phyloP scores from a whole-genome alignment of 2,329 filamentous ascomycete species.

The Trichoderma gracile region DNA sequence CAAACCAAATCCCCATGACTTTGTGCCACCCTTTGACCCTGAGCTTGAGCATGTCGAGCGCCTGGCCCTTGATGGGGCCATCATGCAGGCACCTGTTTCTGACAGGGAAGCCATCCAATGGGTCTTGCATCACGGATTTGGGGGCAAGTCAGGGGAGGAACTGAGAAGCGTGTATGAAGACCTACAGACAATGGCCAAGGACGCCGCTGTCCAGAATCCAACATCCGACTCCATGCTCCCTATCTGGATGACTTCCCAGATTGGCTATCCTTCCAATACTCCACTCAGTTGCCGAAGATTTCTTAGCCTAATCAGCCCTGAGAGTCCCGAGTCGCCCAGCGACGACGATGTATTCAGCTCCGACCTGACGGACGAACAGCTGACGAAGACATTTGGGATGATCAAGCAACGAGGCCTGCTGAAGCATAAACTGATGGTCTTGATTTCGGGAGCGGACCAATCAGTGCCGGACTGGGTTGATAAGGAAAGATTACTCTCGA shows the following conservation, averaged over 20 bases:
- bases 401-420: conserved; percentile 41
- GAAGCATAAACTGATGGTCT: conserved; percentile 42
- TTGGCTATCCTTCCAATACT: conserved; percentile 34
- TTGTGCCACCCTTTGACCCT: conserved; percentile 30
- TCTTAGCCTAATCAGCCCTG: conserved; percentile 49
- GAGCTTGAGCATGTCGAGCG: conserved; percentile 40
- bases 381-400: conserved; percentile 57
- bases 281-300: conserved; percentile 36
- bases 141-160: conserved; percentile 34
- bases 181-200: conserved; percentile 41
- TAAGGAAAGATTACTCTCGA: conserved; percentile 44
- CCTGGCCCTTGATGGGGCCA: conserved; percentile 55
- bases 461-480: conserved; percentile 46
- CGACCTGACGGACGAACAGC: conserved; percentile 53
- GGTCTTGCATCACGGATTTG: conserved; percentile 39
- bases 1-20: conserved; percentile 42
- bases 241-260: conserved; percentile 35
- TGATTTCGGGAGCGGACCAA: conserved; percentile 50
- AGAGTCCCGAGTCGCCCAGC: conserved; percentile 50
- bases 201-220: conserved; percentile 29
- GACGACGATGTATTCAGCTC: conserved; percentile 68
- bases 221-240: conserved; percentile 38
- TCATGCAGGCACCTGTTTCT: conserved; percentile 64
- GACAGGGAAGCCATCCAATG: conserved; percentile 56
- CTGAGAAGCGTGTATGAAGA: conserved; percentile 41